These are phyloP conservation scores for Gaeumannomyces tritici DNA, from an alignment of 2,329 filamentous ascomycete species.

Conservation along the genomic window DNA sequence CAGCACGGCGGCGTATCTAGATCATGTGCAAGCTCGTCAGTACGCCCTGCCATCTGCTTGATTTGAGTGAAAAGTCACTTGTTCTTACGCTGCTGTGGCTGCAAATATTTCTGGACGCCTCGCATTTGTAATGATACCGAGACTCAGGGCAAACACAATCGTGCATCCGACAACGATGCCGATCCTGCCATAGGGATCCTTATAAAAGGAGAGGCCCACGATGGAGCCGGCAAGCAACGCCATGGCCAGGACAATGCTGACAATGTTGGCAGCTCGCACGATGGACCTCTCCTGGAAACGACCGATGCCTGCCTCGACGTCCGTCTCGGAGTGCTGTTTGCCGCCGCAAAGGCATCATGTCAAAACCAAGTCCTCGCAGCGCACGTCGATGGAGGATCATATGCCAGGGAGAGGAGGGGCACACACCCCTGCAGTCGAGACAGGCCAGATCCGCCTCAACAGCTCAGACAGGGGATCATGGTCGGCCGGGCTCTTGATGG, in stretches of 20 bases:
- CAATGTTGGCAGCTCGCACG: background rate
- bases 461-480: background rate
- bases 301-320: background rate
- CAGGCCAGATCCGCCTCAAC: background rate
- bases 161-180: background rate
- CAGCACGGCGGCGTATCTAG: background rate
- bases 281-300: background rate
- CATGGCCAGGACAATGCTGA: background rate
- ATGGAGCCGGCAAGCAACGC: background rate
- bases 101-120: background rate
- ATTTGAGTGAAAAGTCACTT: background rate
- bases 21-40: background rate
- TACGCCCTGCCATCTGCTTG: background rate
- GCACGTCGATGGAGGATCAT: too few relatives aligned
- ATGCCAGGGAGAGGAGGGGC: background rate
- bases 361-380: too few relatives aligned
- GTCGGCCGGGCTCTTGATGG: background rate
- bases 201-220: background rate
- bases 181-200: background rate
- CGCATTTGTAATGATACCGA: background rate
- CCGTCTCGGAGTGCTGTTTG: background rate
- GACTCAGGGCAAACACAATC: background rate
- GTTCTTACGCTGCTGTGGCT: background rate
- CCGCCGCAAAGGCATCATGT: background rate
- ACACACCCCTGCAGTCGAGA: background rate